Base-by-base conservation (phyloP, 1,139 yeast genomes). In the Lodderomyces orthopsilosis region DNA sequence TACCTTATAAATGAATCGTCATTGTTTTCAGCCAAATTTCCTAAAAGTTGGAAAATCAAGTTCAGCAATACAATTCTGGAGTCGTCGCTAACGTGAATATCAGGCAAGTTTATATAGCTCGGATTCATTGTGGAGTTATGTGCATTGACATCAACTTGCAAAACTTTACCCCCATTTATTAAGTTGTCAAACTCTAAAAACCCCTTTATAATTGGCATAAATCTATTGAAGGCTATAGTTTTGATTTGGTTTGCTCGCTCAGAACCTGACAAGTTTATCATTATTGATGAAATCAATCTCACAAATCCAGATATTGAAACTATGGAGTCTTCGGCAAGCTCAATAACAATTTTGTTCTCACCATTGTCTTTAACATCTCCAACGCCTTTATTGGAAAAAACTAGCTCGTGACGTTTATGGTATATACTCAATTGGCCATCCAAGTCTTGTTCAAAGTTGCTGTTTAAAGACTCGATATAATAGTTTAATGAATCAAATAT, bases 261-360 rank as follows among this genome's bases (percentile, higher is more conserved):
- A 9, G 45, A 45, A 7, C 59, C 51, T 2, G 63, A 49, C 39
- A 68, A 56, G 46, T 71, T 68, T 34, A 54, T 57, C 10, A 66
- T 66, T 7, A 74, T 59, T 1, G 68, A 58, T 6, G 75, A 63
- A 5, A 71, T 57, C 40, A 74, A 61, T 46, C 68, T 67, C 17
- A 88, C 67, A 53, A 86, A 83, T 0, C 96, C 88, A 0, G 91
- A 77, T 7, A 90, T 70, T 44, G 87, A 81, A 6, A 88, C 76
- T n/a, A 86, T 66, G 0, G 91, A 84, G 57, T 89, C 96, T 52
- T 88, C 95, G 24, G 87, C 87, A 35, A 91, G 68, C 42, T 84
- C 91, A 17, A 78, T 67, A 2, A 65, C 46, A 15, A 68, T 58
- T 43, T 57, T 54, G 40, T 55, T 58, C 13, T 44, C 41, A 2